Evolutionary conservation across 2,329 filamentous ascomycete species (phyloP), one percentile per base, ranked within the genome.

Genomic region (Bipolaris victoriae): DNA sequence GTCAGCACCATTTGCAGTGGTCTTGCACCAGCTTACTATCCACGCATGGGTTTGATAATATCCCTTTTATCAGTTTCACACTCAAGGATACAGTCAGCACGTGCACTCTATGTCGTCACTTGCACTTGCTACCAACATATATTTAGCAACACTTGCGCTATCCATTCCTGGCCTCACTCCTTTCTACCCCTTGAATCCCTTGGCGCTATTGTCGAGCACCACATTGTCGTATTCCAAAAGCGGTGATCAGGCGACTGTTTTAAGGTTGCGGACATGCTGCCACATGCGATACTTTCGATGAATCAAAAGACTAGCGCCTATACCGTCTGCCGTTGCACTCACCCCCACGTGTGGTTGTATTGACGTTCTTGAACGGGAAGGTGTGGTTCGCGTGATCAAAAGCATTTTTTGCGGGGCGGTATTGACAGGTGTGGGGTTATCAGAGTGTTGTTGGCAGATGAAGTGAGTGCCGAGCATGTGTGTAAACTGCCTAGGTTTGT

Each of bases 231-330:
- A 33, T 15, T 37, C 46, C 43, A 45, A 39, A 35, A 49, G 50
- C 36, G 31, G 37, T n/a, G 46, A 61, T 60, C 58, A 60, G 46
- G 49, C 41, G 53, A 31, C 37, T 39, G 18, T 22, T 15, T 52
- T 47, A 33, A 45, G 36, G 24, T 35, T 43, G 45, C 61, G 61
- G 57, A 64, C 48, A 54, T 58, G 40, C 48, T 55, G 13, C 53
- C 53, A 24, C 51, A 50, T 64, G 55, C 37, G 48, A 55, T 52
- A 40, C 7, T 54, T 63, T 62, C 59, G 54, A 60, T 62, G 58
- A 59, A 62, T 60, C 52, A 48, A 44, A 54, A 37, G 22, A 20
- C 51, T 59, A 56, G 61, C 57, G 61, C 55, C 37, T 51, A 47
- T 45, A 31, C 20, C 35, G 35, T 52, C 46, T 43, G 57, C 49